A percentile compares a stretch with the other conserved stretches of the same genome.
phyloP scores from a whole-genome alignment of 371 early-diverging fungal genomes.

The Saksenaea oblongispora region DNA sequence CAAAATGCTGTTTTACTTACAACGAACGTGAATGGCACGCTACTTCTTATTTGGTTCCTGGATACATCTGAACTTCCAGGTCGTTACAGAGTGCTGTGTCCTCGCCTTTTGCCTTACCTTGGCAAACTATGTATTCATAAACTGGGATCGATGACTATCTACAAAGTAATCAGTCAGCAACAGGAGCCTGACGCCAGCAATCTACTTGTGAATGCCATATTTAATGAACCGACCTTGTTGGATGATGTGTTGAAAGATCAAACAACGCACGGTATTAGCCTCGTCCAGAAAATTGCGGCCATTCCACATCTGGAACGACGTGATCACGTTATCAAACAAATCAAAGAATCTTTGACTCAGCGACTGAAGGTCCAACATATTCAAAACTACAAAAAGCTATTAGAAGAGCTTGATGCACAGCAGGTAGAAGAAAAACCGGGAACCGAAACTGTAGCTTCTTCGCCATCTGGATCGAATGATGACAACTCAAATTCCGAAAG shows the following conservation, averaged over 20 bases:
- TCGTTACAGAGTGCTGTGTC: conserved; percentile 80
- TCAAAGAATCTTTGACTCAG: conserved; percentile 56
- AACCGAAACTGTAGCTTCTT: neutral
- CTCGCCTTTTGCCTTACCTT: conserved; percentile 37
- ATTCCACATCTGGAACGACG: conserved; percentile 70
- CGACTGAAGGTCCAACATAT: conserved; percentile 62
- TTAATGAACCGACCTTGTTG: conserved; percentile 54
- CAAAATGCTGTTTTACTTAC: conserved; percentile 76
- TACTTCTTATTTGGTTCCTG: conserved; percentile 89
- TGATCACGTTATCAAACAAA: conserved; percentile 67
- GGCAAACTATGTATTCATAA: conserved; percentile 85
- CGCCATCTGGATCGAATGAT: neutral
- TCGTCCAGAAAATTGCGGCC: conserved; percentile 84
- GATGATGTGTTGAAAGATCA: conserved; percentile 82
- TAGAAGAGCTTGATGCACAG: conserved; percentile 75
- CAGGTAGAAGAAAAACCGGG: neutral
- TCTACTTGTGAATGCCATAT: conserved; percentile 72
- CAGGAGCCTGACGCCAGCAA: conserved; percentile 87
- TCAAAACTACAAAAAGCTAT: conserved; percentile 79
- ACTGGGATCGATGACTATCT: conserved; percentile 76
- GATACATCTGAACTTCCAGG: conserved; percentile 83
- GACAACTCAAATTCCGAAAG: neutral
- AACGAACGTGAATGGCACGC: conserved; percentile 86
- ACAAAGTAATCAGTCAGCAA: conserved; percentile 86
- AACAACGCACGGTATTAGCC: conserved; percentile 74